Conservation (phyloP, 2,329 filamentous ascomycete species). For the Lachnellula arida region DNA sequence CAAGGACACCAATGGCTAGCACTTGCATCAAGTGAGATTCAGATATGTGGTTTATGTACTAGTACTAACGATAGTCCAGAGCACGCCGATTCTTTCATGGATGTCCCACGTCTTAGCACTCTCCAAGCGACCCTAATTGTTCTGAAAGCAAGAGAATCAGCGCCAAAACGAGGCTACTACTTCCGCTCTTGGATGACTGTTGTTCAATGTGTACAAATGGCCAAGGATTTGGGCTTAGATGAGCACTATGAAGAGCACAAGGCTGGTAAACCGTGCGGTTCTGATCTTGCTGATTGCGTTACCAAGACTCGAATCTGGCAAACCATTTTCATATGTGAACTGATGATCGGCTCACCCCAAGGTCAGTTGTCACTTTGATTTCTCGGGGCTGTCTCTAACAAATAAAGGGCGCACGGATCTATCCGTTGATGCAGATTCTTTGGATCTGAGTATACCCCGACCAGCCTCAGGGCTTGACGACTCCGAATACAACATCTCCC, state of each 20-base stretch:
- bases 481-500: conserved; percentile 69
- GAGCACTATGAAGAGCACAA: conserved; percentile 80
- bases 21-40: conserved; percentile 66
- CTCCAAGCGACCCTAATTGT: conserved; percentile 85
- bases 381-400: conserved; percentile 14
- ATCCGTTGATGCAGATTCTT: conserved; percentile 66
- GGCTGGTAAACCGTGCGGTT: conserved; percentile 64
- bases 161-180: conserved; percentile 90
- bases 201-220: conserved; percentile 89
- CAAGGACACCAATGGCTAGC: conserved; percentile 92
- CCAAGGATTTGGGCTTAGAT: conserved; percentile 82
- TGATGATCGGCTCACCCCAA: conserved; percentile 92
- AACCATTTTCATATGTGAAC: conserved; percentile 75
- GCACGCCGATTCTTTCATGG: conserved; percentile 91
- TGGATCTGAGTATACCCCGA: conserved; percentile 67
- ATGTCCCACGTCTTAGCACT: conserved; percentile 83
- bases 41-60: neutral
- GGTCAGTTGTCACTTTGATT: conserved; percentile 45
- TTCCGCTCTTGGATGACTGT: conserved; percentile 97
- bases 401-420: conserved; percentile 69
- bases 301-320: conserved; percentile 89
- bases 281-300: conserved; percentile 68
- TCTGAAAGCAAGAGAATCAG: conserved; percentile 86
- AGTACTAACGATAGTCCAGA: conserved; percentile 46
- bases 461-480: conserved; percentile 65